Conservation (phyloP, 331 rosid species). For the Spiraea crenata region DNA sequence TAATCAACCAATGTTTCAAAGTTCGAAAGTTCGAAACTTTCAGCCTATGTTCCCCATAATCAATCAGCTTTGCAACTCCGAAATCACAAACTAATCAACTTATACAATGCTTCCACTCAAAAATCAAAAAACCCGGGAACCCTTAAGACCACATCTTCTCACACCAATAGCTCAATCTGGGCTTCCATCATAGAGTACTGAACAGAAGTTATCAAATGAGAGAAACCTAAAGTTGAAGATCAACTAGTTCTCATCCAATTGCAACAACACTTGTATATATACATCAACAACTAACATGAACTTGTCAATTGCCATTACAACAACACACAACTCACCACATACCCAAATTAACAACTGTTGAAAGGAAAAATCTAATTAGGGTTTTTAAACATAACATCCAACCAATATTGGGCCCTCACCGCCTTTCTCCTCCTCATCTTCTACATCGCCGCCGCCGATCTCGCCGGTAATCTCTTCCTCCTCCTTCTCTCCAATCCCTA, state of each 20-base stretch:
- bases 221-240: too few species aligned
- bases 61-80: too few species aligned
- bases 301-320: too few species aligned
- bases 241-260: not conserved
- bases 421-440: constrained; percentile 7
- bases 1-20: too few species aligned
- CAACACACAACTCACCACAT: not conserved
- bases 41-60: too few species aligned
- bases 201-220: not conserved
- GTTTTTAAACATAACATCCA: constrained; percentile 34
- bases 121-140: too few species aligned
- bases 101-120: too few species aligned
- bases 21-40: too few species aligned
- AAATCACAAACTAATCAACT: too few species aligned
- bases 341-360: not conserved
- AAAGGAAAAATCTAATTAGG: not conserved
- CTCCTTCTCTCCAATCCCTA: constrained; percentile 33
- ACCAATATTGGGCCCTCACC: constrained; percentile 28
- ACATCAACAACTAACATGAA: not conserved
- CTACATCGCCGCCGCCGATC: too few species aligned
- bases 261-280: not conserved
- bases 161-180: not conserved
- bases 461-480: not conserved
- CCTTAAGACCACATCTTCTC: too few species aligned
- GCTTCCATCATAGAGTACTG: not conserved